Percentiles rank a stretch among this genome's conserved stretches.
These are phyloP conservation scores for Candida wancherniae DNA, from an alignment of 805 yeast genomes.

Conservation along the genomic window DNA sequence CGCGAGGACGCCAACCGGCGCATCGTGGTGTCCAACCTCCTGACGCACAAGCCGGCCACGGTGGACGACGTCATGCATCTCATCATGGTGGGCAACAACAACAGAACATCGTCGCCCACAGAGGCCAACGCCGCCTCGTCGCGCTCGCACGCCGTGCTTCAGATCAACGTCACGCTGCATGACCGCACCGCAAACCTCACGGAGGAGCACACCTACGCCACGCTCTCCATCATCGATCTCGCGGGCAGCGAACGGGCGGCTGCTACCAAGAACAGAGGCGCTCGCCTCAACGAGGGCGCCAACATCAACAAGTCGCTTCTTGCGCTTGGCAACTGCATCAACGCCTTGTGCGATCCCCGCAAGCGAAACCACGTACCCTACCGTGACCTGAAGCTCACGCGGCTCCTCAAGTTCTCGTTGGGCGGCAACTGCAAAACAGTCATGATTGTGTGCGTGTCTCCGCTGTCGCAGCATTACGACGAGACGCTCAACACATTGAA, in stretches of 20 bases:
- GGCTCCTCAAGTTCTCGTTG: conserved; percentile 79
- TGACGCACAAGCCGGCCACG: conserved; percentile 54
- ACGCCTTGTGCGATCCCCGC: conserved; percentile 77
- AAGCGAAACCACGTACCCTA: conserved; percentile 77
- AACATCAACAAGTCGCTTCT: conserved; percentile 83
- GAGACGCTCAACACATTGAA: conserved; percentile 88
- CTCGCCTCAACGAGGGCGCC: conserved; percentile 83
- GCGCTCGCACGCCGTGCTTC: conserved; percentile 90
- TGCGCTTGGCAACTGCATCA: conserved; percentile 91
- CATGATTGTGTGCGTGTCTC: conserved; percentile 93
- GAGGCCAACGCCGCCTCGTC: conserved; percentile 89
- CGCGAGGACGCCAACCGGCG: conserved; percentile 66
- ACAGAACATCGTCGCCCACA: conserved; percentile 81
- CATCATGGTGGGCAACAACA: conserved; percentile 63
- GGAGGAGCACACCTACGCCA: conserved; percentile 70
- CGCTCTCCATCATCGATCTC: conserved; percentile 80
- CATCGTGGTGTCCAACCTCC: conserved; percentile 68
- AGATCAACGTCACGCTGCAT: conserved; percentile 63
- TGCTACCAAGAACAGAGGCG: conserved; percentile 80
- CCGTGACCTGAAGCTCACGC: conserved; percentile 83
- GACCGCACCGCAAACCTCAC: conserved; percentile 56
- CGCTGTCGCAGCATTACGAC: conserved; percentile 82
- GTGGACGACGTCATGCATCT: conserved; percentile 78
- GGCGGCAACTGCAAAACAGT: conserved; percentile 95
- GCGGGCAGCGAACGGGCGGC: conserved; percentile 97